Evolutionary conservation across 2,329 filamentous ascomycete genomes (phyloP).

Genomic region (Myriosclerotinia duriaeana): DNA sequence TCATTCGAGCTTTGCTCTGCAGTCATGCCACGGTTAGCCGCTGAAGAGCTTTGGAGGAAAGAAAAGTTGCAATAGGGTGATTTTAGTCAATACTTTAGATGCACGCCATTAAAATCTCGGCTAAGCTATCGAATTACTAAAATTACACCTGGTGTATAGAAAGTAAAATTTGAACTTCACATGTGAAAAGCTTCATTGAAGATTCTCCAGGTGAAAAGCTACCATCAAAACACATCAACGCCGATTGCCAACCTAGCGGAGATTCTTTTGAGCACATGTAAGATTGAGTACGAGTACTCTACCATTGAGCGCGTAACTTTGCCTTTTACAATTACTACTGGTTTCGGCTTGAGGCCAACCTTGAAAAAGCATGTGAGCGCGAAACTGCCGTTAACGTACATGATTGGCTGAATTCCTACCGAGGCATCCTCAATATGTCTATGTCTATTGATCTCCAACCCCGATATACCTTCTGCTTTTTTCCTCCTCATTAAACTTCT

Average conservation of each 20-base stretch:
- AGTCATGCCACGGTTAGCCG: too few species aligned
- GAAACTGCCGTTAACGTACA: slow-evolving; percentile 8
- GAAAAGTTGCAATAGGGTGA: not conserved
- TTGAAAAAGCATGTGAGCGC: slow-evolving; percentile 21
- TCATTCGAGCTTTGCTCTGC: too few species aligned
- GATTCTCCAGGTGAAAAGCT: not conserved
- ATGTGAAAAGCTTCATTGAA: slow-evolving; percentile 7
- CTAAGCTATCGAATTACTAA: not conserved
- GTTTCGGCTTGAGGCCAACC: slow-evolving; percentile 16
- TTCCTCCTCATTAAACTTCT: not conserved
- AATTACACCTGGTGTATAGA: not conserved
- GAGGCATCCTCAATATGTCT: slow-evolving; percentile 17
- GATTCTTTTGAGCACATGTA: not conserved
- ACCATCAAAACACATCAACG: not conserved
- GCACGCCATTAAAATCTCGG: not conserved
- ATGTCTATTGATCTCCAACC: slow-evolving; percentile 2
- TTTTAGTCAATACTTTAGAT: not conserved
- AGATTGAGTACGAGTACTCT: not conserved
- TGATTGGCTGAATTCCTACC: slow-evolving; percentile 23
- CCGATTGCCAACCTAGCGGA: not conserved
- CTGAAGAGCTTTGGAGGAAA: not conserved
- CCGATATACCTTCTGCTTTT: not conserved
- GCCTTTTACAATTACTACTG: not conserved
- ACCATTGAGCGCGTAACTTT: not conserved
- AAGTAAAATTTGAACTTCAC: not conserved